These are phyloP conservation scores for Graphilbum sp. DNA, from an alignment of 2,329 filamentous ascomycete species.

Conservation along the genomic window DNA sequence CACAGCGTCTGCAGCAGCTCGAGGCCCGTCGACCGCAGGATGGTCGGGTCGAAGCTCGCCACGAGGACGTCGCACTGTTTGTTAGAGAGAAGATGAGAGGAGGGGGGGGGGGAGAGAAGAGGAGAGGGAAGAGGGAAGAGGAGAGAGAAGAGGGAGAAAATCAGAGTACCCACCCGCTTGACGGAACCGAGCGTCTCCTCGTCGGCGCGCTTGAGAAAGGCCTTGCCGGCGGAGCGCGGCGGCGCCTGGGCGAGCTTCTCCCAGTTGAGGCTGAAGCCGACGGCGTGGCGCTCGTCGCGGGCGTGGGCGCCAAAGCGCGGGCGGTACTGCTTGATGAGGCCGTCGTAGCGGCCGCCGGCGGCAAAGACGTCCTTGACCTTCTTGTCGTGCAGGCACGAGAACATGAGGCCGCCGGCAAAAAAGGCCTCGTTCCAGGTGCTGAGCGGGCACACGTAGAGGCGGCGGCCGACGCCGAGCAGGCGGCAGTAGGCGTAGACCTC, in stretches of 20 bases:
- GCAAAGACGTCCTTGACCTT: conserved; percentile 78
- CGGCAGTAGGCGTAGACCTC: conserved; percentile 64
- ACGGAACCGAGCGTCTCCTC: conserved; percentile 42
- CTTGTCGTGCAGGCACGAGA: conserved; percentile 78
- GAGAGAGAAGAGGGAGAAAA: conserved; percentile 4
- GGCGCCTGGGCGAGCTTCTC: conserved; percentile 59
- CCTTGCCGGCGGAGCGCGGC: conserved; percentile 23
- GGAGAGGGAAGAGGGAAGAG: conserved; percentile 5
- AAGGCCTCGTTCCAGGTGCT: conserved; percentile 85
- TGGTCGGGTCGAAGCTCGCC: conserved; percentile 65
- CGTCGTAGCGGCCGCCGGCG: conserved; percentile 85
- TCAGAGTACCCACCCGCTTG: conserved; percentile 41
- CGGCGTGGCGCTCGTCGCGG: conserved; percentile 57
- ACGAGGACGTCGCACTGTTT: conserved; percentile 72
- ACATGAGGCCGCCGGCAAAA: conserved; percentile 70
- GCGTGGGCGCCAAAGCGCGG: conserved; percentile 45
- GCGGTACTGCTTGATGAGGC: conserved; percentile 68
- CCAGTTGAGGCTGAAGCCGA: conserved; percentile 85
- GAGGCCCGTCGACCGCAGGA: conserved; percentile 60
- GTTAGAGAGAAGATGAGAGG: neutral
- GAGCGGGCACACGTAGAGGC: conserved; percentile 71
- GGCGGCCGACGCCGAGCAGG: conserved; percentile 56
- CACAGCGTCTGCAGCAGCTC: conserved; percentile 67
- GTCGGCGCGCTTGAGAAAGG: conserved; percentile 53
- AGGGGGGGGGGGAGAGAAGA: conserved; percentile 7